Percentiles rank a stretch among this genome's conserved stretches.
These are phyloP conservation scores for Dactylis glomerata DNA, from an alignment of 176 grass and related monocot species.

Conservation along the genomic window DNA sequence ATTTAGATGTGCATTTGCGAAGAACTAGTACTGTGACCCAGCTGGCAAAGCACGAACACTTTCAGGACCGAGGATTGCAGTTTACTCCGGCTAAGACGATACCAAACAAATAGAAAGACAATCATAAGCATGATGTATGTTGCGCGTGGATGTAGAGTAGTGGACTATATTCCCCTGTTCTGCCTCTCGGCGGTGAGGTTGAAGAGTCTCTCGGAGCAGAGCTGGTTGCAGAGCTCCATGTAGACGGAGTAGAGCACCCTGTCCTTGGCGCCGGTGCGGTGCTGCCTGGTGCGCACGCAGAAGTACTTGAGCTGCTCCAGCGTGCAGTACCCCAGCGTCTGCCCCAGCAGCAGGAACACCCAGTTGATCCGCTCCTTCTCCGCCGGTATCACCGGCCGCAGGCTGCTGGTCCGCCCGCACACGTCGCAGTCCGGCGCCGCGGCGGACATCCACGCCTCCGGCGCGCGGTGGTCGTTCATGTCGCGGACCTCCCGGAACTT, in stretches of 20 bases:
- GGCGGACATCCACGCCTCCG: slow-evolving; percentile 18
- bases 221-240: slow-evolving; percentile 50
- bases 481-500: slow-evolving; percentile 21
- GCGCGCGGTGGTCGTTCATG: slow-evolving; percentile 50
- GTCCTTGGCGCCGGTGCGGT: slow-evolving; percentile 55
- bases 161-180: neutral
- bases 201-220: slow-evolving; percentile 27
- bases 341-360: slow-evolving; percentile 51
- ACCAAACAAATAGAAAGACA: too few species aligned
- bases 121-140: too few species aligned
- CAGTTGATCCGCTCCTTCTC: slow-evolving; percentile 64
- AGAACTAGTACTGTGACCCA: too few species aligned
- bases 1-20: too few species aligned
- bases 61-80: too few species aligned
- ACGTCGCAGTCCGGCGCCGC: slow-evolving; percentile 12
- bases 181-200: neutral
- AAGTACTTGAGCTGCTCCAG: slow-evolving; percentile 69
- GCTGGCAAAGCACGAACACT: too few species aligned
- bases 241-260: slow-evolving; percentile 48
- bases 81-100: too few species aligned
- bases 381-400: slow-evolving; percentile 34
- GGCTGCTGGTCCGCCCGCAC: slow-evolving; percentile 9
- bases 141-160: neutral
- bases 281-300: slow-evolving; percentile 27
- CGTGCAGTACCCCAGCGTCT: slow-evolving; percentile 42